Percentiles rank a stretch among this genome's conserved stretches.
These are phyloP conservation scores for Tricladium varicosporioides DNA, from an alignment of 2,329 filamentous ascomycete species.

Conservation along the genomic window DNA sequence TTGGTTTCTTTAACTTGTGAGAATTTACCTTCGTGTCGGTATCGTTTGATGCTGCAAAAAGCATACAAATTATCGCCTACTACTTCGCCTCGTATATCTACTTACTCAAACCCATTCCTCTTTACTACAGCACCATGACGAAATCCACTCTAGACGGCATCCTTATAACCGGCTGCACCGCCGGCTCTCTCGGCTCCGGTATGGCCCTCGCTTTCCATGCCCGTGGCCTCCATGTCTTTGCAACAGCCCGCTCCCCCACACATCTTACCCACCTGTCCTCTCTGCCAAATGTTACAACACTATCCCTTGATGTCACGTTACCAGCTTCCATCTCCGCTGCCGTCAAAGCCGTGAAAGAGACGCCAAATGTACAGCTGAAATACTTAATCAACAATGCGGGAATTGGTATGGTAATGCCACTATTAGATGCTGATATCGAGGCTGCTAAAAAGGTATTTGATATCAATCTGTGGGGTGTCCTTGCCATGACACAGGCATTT, in stretches of 20 bases:
- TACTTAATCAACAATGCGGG: conserved; percentile 44
- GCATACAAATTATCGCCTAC: too few species aligned
- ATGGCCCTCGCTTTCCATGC: conserved; percentile 37
- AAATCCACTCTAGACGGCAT: conserved; percentile 7
- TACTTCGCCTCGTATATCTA: too few species aligned
- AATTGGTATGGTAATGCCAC: conserved; percentile 27
- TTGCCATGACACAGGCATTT: conserved; percentile 31
- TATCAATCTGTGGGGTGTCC: conserved; percentile 31
- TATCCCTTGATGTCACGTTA: conserved; percentile 38
- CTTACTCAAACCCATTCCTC: too few species aligned
- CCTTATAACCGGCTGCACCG: conserved; percentile 38
- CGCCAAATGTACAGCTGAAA: conserved; percentile 37
- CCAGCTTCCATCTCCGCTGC: conserved; percentile 33
- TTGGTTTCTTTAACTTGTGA: too few species aligned
- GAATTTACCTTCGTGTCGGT: too few species aligned
- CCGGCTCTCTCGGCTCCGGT: conserved; percentile 38
- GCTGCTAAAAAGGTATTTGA: conserved; percentile 30
- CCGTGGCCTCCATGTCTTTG: conserved; percentile 37
- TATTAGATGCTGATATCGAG: conserved; percentile 31
- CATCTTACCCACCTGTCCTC: conserved; percentile 14
- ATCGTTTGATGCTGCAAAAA: too few species aligned
- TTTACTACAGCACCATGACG: too few species aligned
- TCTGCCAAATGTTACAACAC: conserved; percentile 33
- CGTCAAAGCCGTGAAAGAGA: conserved; percentile 30
- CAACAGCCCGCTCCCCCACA: conserved; percentile 36